Evolutionary conservation across 345 rosid species (phyloP), one percentile per base, ranked within the genome.

Genomic region (Lepidium sativum): DNA sequence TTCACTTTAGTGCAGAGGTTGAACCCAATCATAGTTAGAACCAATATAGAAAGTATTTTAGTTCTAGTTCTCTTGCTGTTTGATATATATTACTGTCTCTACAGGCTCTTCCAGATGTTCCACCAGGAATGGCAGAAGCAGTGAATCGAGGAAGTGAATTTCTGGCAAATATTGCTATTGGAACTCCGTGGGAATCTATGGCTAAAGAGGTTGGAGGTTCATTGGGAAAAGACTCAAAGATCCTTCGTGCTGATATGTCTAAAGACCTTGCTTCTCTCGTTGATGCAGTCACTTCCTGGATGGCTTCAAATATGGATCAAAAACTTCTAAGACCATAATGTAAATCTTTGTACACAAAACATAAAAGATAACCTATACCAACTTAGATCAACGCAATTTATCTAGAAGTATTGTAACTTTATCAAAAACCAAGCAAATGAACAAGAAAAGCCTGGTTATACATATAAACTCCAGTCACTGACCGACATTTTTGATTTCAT

Each of bases 71-170:
- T 27, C 1, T 15, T 13, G 17, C 13, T n/a, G 9, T 9, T 17
- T 2, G 17, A 23, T 44, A 42, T 39, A 20, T n/a, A n/a, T 57
- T 48, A 6, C 10, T 73, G 50, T 72, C 47, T 70, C 37, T 15
- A 59, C 79, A 94, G 99, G 88, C 85, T 11, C 75, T 90, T 31
- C 97, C 97, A 6, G 99, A 90, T 78, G 95, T 94, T 48, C 92
- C 99, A 38, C 99, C 99, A 16, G 90, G 89, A 72, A 88, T 94
- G 97, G 96, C 95, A 8, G 92, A 94, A 49, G 99, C 96, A 2
- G 95, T 90, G 51, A 90, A 88, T 31, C 80, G 87, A 39, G 96
- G 97, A 72, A 85, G 96, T 44, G 96, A 90, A 75, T 60, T 94
- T 54, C 52, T 94, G 17, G 85, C 92, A 0, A 94, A 82, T 75